Base-by-base conservation (phyloP, 2,329 filamentous ascomycete species). In the Bipolaris bicolor region DNA sequence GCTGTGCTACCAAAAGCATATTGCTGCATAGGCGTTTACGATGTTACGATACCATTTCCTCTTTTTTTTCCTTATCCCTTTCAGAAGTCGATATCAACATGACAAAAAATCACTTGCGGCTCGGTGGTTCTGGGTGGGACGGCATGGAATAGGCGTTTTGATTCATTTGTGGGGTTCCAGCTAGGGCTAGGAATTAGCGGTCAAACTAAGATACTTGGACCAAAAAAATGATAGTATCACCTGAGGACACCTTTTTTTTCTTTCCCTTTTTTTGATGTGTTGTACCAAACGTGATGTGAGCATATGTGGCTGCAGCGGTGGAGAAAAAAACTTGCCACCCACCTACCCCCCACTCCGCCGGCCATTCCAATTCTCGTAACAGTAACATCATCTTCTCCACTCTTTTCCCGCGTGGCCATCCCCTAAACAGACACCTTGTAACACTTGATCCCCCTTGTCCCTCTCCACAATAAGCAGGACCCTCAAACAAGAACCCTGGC, bases 21-120 rank as follows among this genome's bases (percentile, higher is more conserved):
- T 20, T n/a, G 31, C 50, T 46, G 41, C 22, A 36, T 36, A 33
- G 55, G 55, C 55, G 43, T 53, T 63, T 54, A 71, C 57, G 66
- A 68, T 22, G 53, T 63, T 24, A 66, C 49, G 63, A 68, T 60
- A 62, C 50, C 55, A 57, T 62, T 65, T 59, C 37, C 13, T 49
- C 24, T 18, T 15, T 2, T 46, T 65, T 65, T 63, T 16, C 57
- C 24, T 49, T 57, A 56, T 48, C 18, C 34, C 66, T 65, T 55
- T 15, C 2, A 53, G 56, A 57, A 60, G 46, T 51, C 40, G 61
- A 58, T 65, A 63, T 60, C 60, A 49, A 48, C 18, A 48, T 33
- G 58, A 66, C 61, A 69, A 69, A 48, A 69, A 60, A 60, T 39
- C 44, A 48, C 45, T 62, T 57, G 52, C 58, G 59, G 52, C 49